These are phyloP conservation scores for Peronospora destructor DNA, from an alignment of 352 stramenopile genomes.

Conservation along the genomic window DNA sequence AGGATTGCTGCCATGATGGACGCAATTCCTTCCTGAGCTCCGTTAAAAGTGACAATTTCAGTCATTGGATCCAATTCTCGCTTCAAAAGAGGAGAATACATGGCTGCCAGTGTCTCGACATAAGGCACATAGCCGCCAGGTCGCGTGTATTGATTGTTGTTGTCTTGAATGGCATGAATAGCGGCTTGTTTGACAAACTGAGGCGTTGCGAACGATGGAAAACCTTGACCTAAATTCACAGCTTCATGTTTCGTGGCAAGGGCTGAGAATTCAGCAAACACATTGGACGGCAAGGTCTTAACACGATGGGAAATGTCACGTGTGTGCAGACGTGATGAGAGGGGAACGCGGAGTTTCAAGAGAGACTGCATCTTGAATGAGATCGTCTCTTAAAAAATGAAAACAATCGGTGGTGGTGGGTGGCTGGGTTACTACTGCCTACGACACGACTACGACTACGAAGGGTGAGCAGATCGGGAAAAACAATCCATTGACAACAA, in stretches of 20 bases:
- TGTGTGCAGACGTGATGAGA: neutral
- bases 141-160: slow-evolving; percentile 88
- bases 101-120: slow-evolving; percentile 67
- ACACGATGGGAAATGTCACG: slow-evolving; percentile 59
- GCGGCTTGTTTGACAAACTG: slow-evolving; percentile 86
- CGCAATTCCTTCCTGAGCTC: slow-evolving; percentile 83
- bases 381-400: too few species aligned
- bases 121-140: slow-evolving; percentile 75
- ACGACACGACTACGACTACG: too few species aligned
- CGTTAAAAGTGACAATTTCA: slow-evolving; percentile 85
- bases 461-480: too few species aligned
- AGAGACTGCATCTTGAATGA: neutral
- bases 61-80: slow-evolving; percentile 65
- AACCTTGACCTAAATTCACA: slow-evolving; percentile 95
- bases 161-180: slow-evolving; percentile 65
- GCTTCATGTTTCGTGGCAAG: slow-evolving; percentile 71
- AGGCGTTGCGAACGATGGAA: slow-evolving; percentile 91
- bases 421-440: too few species aligned
- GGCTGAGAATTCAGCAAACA: slow-evolving; percentile 85
- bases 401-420: too few species aligned
- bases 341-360: too few species aligned
- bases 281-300: slow-evolving; percentile 59
- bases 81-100: slow-evolving; percentile 68
- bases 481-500: too few species aligned
- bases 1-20: slow-evolving; percentile 72